Evolutionary conservation across 495 filamentous ascomycete species (phyloP).

Genomic region (Antarctomyces pellizariae): DNA sequence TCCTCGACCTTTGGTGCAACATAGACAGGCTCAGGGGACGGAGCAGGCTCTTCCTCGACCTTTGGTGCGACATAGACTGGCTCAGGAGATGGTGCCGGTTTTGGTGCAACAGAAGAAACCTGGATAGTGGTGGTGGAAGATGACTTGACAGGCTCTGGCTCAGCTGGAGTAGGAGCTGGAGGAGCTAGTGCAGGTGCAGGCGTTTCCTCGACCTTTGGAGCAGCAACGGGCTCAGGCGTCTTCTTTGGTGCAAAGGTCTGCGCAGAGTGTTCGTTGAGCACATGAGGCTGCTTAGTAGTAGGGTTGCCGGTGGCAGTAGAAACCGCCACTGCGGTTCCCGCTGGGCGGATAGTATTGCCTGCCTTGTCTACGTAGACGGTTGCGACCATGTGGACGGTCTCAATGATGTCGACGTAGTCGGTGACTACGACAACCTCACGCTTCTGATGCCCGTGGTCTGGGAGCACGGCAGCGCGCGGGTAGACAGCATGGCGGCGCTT

Average conservation of each 20-base stretch:
- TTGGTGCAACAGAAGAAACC: too few species aligned
- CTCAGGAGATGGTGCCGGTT: too few species aligned
- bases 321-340: too few species aligned
- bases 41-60: too few species aligned
- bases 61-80: too few species aligned
- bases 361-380: conserved; percentile 4
- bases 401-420: conserved; percentile 15
- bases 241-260: too few species aligned
- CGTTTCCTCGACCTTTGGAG: too few species aligned
- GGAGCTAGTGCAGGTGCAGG: conserved; percentile 3
- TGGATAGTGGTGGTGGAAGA: conserved; percentile 2
- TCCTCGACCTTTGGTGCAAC: background rate
- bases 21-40: background rate
- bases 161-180: conserved; percentile 1
- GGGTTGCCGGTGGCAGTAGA: too few species aligned
- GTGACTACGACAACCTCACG: conserved; percentile 15
- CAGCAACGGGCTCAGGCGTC: conserved; percentile 2
- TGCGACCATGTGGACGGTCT: conserved; percentile 13
- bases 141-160: conserved; percentile 1
- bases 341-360: too few species aligned
- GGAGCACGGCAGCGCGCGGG: too few species aligned
- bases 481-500: conserved; percentile 13
- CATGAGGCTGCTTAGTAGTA: too few species aligned
- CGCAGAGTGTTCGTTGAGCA: too few species aligned
- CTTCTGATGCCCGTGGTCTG: conserved; percentile 17